phyloP scores from a whole-genome alignment of 2,329 filamentous ascomycete species.

The Calonectria honghensis region DNA sequence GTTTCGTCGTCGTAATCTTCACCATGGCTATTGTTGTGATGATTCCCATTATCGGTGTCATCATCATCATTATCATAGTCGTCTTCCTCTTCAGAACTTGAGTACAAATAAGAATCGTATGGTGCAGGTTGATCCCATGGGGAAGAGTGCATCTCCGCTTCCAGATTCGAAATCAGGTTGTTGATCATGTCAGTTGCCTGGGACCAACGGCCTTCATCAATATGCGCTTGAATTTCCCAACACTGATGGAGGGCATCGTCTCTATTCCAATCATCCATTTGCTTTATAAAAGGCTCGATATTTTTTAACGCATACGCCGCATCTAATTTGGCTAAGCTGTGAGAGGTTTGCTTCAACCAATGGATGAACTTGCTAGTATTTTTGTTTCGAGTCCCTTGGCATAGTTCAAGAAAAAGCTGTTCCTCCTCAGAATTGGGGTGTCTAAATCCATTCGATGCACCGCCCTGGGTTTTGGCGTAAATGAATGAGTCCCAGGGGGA shows the following conservation, averaged over 20 bases:
- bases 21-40: neutral
- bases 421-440: neutral
- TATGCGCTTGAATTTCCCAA: neutral
- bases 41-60: neutral
- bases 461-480: neutral
- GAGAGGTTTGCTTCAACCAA: neutral
- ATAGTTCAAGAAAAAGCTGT: neutral
- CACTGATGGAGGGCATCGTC: neutral
- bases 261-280: constrained; percentile 4
- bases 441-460: too few species aligned
- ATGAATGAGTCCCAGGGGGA: neutral
- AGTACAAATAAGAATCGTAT: neutral
- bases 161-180: neutral
- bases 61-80: neutral
- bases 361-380: neutral
- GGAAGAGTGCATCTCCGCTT: neutral
- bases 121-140: neutral
- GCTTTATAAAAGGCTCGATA: neutral
- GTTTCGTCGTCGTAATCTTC: neutral
- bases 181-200: neutral
- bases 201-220: neutral
- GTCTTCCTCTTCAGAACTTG: neutral
- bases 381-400: neutral
- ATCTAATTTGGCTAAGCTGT: neutral
- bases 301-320: neutral